A percentile compares a stretch with the other conserved stretches of the same genome.
These are phyloP conservation scores for Lepidium africanum DNA, from an alignment of 345 rosid species.

Conservation along the genomic window DNA sequence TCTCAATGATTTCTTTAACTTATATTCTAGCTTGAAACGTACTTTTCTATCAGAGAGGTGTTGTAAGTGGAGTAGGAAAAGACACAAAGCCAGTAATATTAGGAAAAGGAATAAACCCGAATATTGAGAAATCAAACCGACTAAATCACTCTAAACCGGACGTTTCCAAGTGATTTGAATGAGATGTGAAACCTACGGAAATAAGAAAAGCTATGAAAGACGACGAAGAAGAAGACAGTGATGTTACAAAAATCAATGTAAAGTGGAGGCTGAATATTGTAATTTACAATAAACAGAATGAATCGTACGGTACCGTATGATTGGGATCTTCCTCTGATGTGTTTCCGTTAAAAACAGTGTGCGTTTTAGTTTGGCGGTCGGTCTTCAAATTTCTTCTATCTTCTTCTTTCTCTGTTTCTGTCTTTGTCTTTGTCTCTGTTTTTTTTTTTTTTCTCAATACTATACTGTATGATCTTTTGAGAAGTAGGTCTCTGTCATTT, in stretches of 20 bases:
- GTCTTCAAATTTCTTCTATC: background rate
- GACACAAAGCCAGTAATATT: no score
- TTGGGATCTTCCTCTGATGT: background rate
- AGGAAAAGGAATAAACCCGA: slow-evolving; percentile 39
- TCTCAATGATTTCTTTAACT: background rate
- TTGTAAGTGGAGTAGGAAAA: no score
- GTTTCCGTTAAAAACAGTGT: slow-evolving; percentile 3
- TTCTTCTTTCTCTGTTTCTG: background rate
- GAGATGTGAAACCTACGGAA: background rate
- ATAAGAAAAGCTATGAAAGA: background rate
- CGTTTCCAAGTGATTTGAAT: background rate
- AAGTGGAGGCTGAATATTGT: background rate
- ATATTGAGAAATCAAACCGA: background rate
- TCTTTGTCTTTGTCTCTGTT: background rate
- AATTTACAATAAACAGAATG: background rate
- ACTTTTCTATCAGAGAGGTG: no score
- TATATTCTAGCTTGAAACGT: background rate
- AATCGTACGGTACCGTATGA: background rate
- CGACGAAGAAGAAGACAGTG: background rate
- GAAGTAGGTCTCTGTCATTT: no score
- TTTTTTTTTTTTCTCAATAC: background rate
- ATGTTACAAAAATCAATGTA: background rate
- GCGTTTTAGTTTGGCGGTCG: slow-evolving; percentile 1
- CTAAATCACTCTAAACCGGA: background rate
- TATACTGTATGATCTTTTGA: no score